These are phyloP conservation scores for Lyophyllum decastes DNA, from an alignment of 768 basidiomycete genomes.

Conservation along the genomic window DNA sequence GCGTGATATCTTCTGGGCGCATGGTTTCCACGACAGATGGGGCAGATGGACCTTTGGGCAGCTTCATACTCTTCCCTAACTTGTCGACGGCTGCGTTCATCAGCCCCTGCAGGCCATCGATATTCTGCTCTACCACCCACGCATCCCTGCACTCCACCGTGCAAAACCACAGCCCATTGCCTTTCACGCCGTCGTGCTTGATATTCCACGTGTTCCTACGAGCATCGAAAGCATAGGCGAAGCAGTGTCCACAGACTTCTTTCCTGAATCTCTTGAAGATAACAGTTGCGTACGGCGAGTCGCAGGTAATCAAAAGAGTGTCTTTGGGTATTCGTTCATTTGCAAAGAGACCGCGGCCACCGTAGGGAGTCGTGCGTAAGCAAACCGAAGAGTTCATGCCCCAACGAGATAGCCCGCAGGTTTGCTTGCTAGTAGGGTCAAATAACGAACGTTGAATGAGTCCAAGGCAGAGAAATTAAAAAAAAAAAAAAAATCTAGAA, in stretches of 20 bases:
- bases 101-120: conserved; percentile 29
- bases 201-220: conserved; percentile 49
- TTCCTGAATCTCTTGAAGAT: conserved; percentile 64
- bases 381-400: conserved; percentile 10
- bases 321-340: conserved; percentile 39
- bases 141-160: conserved; percentile 42
- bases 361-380: conserved; percentile 38
- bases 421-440: too few species aligned
- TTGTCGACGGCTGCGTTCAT: conserved; percentile 38
- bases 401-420: too few species aligned
- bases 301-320: conserved; percentile 43
- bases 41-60: conserved; percentile 19
- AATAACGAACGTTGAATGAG: too few species aligned
- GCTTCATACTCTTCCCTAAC: conserved; percentile 28
- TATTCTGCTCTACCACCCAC: conserved; percentile 41
- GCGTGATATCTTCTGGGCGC: conserved; percentile 31
- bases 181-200: conserved; percentile 28
- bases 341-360: conserved; percentile 58
- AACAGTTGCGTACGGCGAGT: conserved; percentile 55
- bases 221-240: conserved; percentile 57
- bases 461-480: not conserved
- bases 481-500: not conserved
- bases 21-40: conserved; percentile 24
- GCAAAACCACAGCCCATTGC: conserved; percentile 57
- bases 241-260: conserved; percentile 69